phyloP scores from a whole-genome alignment of 2,329 filamentous ascomycete species.

The Plenodomus tracheiphilus region DNA sequence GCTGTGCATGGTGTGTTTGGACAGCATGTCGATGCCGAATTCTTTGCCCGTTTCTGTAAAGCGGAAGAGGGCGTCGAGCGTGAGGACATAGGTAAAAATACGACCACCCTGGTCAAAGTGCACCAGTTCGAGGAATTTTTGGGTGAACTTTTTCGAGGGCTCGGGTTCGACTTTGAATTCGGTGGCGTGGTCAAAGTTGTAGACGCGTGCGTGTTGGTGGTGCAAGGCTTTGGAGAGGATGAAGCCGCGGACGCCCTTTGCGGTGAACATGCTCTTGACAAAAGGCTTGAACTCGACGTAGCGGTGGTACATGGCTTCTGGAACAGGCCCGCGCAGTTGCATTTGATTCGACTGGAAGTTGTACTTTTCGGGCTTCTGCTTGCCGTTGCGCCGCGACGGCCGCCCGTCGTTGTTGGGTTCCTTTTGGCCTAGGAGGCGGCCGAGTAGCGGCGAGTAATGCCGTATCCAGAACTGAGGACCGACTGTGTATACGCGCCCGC shows the following conservation, averaged over 20 bases:
- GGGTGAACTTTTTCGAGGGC: conserved; percentile 70
- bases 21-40: conserved; percentile 89
- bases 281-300: conserved; percentile 93
- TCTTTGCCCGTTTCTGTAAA: conserved; percentile 97
- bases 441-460: conserved; percentile 88
- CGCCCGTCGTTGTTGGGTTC: conserved; percentile 51
- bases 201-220: conserved; percentile 85
- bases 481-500: conserved; percentile 75
- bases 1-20: conserved; percentile 96
- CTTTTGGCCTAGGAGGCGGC: conserved; percentile 71
- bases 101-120: conserved; percentile 85
- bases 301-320: conserved; percentile 79
- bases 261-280: conserved; percentile 85
- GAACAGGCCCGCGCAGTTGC: conserved; percentile 82
- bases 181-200: conserved; percentile 82
- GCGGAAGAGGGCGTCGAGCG: conserved; percentile 80
- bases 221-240: conserved; percentile 84
- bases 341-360: conserved; percentile 94
- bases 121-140: conserved; percentile 81
- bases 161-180: conserved; percentile 69
- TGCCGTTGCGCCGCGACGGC: conserved; percentile 46
- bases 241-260: conserved; percentile 74
- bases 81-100: conserved; percentile 90
- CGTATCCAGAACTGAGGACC: conserved; percentile 77
- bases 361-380: conserved; percentile 65